Base-by-base conservation (phyloP, 2,329 filamentous ascomycete genomes). In the Zalaria sp. region DNA sequence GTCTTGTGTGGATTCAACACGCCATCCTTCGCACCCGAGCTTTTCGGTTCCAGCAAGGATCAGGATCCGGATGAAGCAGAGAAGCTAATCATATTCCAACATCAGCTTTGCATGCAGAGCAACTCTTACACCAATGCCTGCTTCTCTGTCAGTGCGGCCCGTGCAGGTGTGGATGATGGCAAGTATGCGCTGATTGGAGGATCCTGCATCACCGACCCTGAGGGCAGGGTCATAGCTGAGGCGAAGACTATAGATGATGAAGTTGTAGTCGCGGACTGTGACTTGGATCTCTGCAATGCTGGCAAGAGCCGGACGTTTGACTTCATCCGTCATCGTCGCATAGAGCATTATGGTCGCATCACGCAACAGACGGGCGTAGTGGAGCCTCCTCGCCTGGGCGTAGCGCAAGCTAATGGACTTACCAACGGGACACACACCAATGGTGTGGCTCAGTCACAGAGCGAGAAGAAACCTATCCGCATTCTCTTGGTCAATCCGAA, bases 1-100 rank as follows among this genome's bases (percentile, higher is more conserved):
- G 57, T 68, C 4, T 51, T 65, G 25, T 68, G 67, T 40, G 70
- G 70, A 1, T 73, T 69, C 52, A 73, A 72, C 51, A 72, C 69
- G 1, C 66, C 65, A 3, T 61, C 63, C 1, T 72, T 59, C 47
- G 67, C 68, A 3, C 68, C 68, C 11, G 56, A 66, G 44, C 56
- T 65, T 4, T 62, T 60, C 53, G 61, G 63, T 10, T 55, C 54
- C 34, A 55, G 53, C 47, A 59, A 51, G 48, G 57, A 47, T 50
- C 68, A 57, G 57, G 63, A 55, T 27, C 50, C 43, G 25, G 57
- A 63, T 43, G 60, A 67, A 44, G 65, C 67, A 11, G 64, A 69
- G 41, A 53, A 55, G n/a, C 53, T 65, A 44, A 66, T 68, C 1
- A 53, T 70, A 4, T 69, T 70, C 49, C 69, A 72, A 40, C 69